Conservation (phyloP, 1,139 yeast species). For the Candida sojae region DNA sequence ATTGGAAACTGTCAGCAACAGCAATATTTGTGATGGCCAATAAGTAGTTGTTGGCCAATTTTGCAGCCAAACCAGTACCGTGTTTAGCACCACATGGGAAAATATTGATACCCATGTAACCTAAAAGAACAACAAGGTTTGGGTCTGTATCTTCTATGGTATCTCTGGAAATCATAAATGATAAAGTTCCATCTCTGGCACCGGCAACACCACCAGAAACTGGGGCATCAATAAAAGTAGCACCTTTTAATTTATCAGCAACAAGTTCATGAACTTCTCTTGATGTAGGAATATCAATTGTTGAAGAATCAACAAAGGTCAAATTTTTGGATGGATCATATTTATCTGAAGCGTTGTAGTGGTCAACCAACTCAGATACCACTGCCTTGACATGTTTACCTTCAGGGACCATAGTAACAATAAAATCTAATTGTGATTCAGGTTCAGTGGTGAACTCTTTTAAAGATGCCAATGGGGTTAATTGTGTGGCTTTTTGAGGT, state of each 20-base stretch:
- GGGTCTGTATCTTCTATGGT: conserved; percentile 28
- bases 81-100: conserved; percentile 55
- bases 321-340: conserved; percentile 16
- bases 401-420: conserved; percentile 62
- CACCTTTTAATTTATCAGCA: conserved; percentile 30
- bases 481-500: conserved; percentile 22
- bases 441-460: conserved; percentile 37
- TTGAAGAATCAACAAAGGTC: conserved; percentile 52
- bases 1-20: conserved; percentile 60
- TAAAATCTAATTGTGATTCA: conserved; percentile 40
- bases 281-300: conserved; percentile 57
- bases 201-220: conserved; percentile 66
- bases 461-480: conserved; percentile 26
- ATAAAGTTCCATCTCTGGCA: conserved; percentile 55
- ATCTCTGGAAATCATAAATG: conserved; percentile 57
- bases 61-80: conserved; percentile 62
- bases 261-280: conserved; percentile 40
- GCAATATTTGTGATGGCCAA: conserved; percentile 62
- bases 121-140: conserved; percentile 29
- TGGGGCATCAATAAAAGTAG: conserved; percentile 58
- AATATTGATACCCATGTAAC: conserved; percentile 53
- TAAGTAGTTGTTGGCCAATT: conserved; percentile 58
- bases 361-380: conserved; percentile 38
- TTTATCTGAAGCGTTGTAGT: conserved; percentile 21
- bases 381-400: conserved; percentile 54